Evolutionary conservation across 177 flowering plant species (phyloP).

Genomic region (Telopea speciosissima): DNA sequence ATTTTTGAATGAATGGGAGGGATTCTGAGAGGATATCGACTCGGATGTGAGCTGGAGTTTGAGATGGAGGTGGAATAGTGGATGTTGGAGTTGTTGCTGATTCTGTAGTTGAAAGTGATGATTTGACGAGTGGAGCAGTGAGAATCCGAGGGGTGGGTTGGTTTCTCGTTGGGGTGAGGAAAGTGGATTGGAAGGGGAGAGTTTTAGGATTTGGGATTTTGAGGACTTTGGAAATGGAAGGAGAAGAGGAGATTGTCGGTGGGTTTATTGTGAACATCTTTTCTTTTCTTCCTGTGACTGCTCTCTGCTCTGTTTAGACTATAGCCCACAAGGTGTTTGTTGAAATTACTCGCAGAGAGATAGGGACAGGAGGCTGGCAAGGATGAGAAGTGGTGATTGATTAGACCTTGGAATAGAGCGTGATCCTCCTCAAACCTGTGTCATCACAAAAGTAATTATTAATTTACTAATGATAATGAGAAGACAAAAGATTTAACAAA

Average conservation of each 20-base stretch:
- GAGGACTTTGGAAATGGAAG: neutral
- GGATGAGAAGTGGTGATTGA: too few relatives aligned
- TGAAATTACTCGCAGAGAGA: neutral
- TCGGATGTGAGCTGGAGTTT: slow-evolving; percentile 40
- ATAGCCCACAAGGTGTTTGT: neutral
- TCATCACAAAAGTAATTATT: too few relatives aligned
- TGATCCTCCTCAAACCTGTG: too few relatives aligned
- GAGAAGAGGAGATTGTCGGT: neutral
- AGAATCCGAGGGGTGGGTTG: neutral
- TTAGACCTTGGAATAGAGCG: too few relatives aligned
- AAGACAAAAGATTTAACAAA: too few relatives aligned
- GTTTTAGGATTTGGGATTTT: neutral
- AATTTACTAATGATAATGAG: too few relatives aligned
- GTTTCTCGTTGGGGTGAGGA: neutral
- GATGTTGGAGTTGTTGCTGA: neutral
- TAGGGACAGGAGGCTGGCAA: too few relatives aligned
- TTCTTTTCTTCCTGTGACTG: neutral
- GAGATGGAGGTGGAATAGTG: slow-evolving; percentile 3
- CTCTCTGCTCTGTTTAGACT: neutral
- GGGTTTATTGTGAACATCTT: neutral
- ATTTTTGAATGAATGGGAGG: slow-evolving; percentile 85
- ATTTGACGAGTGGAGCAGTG: slow-evolving; percentile 4
- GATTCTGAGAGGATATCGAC: slow-evolving; percentile 88
- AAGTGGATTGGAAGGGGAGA: neutral
- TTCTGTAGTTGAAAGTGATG: slow-evolving; percentile 7